Evolutionary conservation across 75 land plant genomes (phyloP), one percentile per base, ranked within the genome.

Genomic region (Adiantum capillusveneris): DNA sequence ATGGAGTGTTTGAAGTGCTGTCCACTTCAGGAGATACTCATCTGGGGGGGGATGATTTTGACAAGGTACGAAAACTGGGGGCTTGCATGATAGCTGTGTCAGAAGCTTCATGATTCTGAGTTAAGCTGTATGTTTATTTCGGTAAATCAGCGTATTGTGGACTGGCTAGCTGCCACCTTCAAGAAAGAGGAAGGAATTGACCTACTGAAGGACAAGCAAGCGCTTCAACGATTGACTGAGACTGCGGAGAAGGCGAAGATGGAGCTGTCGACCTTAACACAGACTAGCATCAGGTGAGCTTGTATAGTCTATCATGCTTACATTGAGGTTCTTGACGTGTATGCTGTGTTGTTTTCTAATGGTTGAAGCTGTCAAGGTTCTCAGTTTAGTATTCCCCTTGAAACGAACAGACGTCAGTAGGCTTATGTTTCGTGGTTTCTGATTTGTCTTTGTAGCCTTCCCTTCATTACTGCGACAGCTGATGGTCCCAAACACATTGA

Each of bases 1-100:
- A 88, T 72, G 89, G 93, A 43, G 93, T 88, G 37, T 88, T 88
- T 73, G 93, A 88, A 65, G 93, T 85, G 28, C 93, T 88, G 6
- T 88, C 93, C 1, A 88, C 93, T 25, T 88, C 93, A 16, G 93
- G 93, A n/a, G n/a, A n/a, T n/a, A n/a, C n/a, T n/a, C n/a, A n/a
- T n/a, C n/a, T n/a, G n/a, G n/a, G n/a, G n/a, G 92, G 92, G 31
- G 92, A 87, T 54, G 92, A 87, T 31, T 87, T 87, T 72, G 92
- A 87, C 54, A 87, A 87, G 91, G 91, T 87, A 67, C 2, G 59
- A 37, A 9, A 24, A 59, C 39, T 11, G n/a, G 39, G 7, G 13
- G 51, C 51, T 19, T 18, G 6, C 6, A 5, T 48, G 20, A 9
- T 48, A 48, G 20, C 5, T 18, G 20, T 20, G 13, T 5, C 9